Percentiles rank a stretch among this genome's conserved stretches.
phyloP scores from a whole-genome alignment of 139 green algal genomes.

The Chlamydomonas sp. region DNA sequence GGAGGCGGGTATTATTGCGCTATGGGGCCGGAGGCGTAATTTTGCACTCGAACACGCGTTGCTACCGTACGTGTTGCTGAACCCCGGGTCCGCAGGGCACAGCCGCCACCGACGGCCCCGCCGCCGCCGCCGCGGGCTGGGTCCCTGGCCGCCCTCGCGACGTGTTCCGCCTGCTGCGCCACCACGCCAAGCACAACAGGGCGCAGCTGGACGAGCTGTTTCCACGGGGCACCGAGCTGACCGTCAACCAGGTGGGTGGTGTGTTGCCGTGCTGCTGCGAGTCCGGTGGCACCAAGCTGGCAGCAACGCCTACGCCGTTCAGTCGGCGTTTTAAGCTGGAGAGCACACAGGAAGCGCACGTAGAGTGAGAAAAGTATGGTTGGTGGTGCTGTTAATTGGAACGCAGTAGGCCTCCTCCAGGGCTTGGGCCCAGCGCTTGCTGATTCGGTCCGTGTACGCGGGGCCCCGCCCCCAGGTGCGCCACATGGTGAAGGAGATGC shows the following conservation, averaged over 20 bases:
- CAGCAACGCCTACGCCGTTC: not conserved
- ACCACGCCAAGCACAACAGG: slow-evolving; percentile 53
- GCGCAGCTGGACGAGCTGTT: slow-evolving; percentile 54
- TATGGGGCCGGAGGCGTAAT: not conserved
- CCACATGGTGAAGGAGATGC: slow-evolving; percentile 24
- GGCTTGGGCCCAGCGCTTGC: no score
- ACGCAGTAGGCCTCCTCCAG: not conserved
- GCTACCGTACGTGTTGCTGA: not conserved
- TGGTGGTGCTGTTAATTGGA: not conserved
- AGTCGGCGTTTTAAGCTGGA: not conserved
- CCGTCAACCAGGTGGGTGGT: slow-evolving; percentile 37
- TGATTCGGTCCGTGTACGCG: not conserved
- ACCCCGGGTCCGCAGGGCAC: not conserved
- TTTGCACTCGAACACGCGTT: not conserved
- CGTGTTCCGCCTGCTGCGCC: slow-evolving; percentile 51
- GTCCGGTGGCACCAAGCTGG: not conserved
- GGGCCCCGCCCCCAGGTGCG: slow-evolving; percentile 5
- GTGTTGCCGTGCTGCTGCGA: not conserved
- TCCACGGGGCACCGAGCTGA: slow-evolving; percentile 26
- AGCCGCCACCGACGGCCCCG: not conserved
- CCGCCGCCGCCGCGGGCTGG: slow-evolving; percentile 43
- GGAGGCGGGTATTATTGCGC: no score
- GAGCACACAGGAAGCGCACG: not conserved
- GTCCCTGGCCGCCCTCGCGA: slow-evolving; percentile 44
- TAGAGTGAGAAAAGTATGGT: not conserved